Conservation (phyloP, 345 rosid species). For the Populus pruinosa region DNA sequence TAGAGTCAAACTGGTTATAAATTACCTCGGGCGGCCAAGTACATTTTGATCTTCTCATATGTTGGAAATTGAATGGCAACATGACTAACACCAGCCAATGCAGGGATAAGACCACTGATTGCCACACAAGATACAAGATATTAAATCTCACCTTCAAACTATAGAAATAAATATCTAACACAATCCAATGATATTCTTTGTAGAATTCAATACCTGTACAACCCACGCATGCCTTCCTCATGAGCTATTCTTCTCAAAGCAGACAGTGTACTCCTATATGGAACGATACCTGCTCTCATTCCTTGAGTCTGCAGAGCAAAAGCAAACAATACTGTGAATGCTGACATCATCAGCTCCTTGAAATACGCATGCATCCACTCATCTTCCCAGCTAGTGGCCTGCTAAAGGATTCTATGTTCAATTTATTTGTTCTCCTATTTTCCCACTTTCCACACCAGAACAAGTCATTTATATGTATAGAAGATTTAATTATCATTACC, state of each 20-base stretch:
- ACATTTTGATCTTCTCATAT: constrained; percentile 62
- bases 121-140: constrained; percentile 20
- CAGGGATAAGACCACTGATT: constrained; percentile 80
- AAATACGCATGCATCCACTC: not conserved
- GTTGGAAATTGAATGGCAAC: constrained; percentile 91
- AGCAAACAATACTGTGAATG: constrained; percentile 5
- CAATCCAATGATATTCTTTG: not conserved
- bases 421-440: not conserved
- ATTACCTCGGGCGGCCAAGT: constrained; percentile 64
- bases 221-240: constrained; percentile 82
- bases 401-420: not conserved
- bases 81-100: constrained; percentile 88
- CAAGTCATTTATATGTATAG: not conserved
- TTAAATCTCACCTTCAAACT: not conserved
- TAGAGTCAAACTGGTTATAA: not conserved
- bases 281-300: constrained; percentile 60
- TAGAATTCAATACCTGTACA: constrained; percentile 57
- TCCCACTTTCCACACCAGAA: not conserved
- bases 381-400: not conserved
- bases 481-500: not conserved
- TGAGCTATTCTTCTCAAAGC: constrained; percentile 75
- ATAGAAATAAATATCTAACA: not conserved
- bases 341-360: not conserved
- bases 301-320: constrained; percentile 63
- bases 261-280: constrained; percentile 67